A percentile compares a stretch with the other conserved stretches of the same genome.
phyloP scores from a whole-genome alignment of 768 basidiomycete species.

The Auriscalpium microsporum region DNA sequence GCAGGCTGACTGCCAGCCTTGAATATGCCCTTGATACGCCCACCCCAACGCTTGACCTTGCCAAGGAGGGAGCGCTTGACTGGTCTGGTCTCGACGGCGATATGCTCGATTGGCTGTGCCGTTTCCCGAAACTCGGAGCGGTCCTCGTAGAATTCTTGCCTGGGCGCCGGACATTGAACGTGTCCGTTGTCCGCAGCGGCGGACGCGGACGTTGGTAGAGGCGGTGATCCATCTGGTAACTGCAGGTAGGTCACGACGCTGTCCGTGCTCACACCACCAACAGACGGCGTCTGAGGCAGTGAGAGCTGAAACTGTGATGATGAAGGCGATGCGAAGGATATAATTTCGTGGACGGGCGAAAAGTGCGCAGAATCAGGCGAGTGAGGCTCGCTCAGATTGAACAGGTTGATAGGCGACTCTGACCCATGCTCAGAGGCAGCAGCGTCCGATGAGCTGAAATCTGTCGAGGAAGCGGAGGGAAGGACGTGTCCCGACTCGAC shows the following conservation, averaged over 20 bases:
- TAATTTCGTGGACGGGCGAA: conserved; percentile 5
- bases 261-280: conserved; percentile 1
- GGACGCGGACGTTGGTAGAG: too few species aligned
- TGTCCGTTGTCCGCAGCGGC: too few species aligned
- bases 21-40: conserved; percentile 10
- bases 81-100: background rate
- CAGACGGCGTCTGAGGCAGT: background rate
- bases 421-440: background rate
- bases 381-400: conserved; percentile 11
- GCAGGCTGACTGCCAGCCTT: background rate
- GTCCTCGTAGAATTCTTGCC: too few species aligned
- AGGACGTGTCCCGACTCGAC: background rate
- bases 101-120: background rate
- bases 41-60: conserved; percentile 11
- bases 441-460: background rate
- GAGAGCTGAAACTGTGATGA: conserved; percentile 11
- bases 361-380: conserved; percentile 14
- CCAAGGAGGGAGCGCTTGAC: conserved; percentile 9
- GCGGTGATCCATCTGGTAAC: background rate
- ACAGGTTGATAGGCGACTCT: background rate
- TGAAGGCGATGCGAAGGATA: conserved; percentile 8
- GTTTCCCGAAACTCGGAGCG: background rate
- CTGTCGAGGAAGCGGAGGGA: background rate
- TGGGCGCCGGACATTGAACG: too few species aligned
- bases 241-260: conserved; percentile 2